Base-by-base conservation (phyloP, 139 green algal species). In the Chlorella ohadii region DNA sequence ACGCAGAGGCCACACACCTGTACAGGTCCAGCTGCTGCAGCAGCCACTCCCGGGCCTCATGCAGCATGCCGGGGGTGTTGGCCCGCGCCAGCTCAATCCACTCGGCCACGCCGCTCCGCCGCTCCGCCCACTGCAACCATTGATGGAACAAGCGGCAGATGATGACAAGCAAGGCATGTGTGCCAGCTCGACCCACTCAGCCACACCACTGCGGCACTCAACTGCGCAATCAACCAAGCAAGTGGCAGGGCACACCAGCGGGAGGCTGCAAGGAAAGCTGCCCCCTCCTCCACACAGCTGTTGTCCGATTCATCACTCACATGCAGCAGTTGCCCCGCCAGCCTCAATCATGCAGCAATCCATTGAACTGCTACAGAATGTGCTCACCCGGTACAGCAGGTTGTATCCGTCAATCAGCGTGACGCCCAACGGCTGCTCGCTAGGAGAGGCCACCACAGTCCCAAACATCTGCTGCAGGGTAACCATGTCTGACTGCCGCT, bases 341-440 rank as follows among this genome's bases (percentile, higher is more conserved):
- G 44, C 44, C 9, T 6, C 44, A 51, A 51, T 51, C 44, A 9
- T 9, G 44, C 7, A 51, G 9, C 6, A 9, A 6, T 51, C 44
- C 44, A 51, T 9, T 9, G 7, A 6, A 16, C 44, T 51, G n/a
- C n/a, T n/a, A n/a, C n/a, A n/a, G n/a, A n/a, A 16, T 51, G 44
- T 51, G 12, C 16, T 11, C 38, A 82, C 25, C 65, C 51, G 47
- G 70, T 74, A 20, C 36, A 91, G n/a, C 19, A 91, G 59, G 31
- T 90, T 92, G 85, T 90, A 89, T 15, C 86, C 88, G 47, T 92
- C 88, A 56, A 92, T 82, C 38, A 92, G 82, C 39, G 90, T 33
- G 16, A 87, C 72, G 28, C 85, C 82, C 9, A 72, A 25, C 15
- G 76, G 76, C 76, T 57, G 76, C 59, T 75, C 78, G 64, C 64